Evolutionary conservation across 768 basidiomycete species (phyloP).

Genomic region (Mycena vitilis): DNA sequence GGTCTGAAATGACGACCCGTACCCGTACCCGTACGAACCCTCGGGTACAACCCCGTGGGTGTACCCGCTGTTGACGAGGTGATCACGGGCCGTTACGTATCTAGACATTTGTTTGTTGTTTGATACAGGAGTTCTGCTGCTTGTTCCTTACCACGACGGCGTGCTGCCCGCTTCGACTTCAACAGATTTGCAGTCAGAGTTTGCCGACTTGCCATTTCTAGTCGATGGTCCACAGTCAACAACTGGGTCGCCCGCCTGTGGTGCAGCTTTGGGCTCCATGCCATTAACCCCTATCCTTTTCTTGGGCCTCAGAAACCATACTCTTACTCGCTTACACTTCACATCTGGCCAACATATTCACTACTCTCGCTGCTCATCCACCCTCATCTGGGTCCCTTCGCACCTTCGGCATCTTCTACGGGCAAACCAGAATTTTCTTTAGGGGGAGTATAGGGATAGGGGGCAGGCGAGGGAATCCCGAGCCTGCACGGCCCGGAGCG

Average conservation of each 20-base stretch:
- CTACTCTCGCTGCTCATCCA: conserved; percentile 8
- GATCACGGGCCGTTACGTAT: not conserved
- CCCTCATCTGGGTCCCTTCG: not conserved
- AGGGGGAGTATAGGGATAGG: conserved; percentile 5
- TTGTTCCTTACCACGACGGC: conserved; percentile 1
- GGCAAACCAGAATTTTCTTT: not conserved
- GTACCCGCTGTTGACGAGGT: conserved; percentile 2
- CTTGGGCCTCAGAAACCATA: conserved; percentile 4
- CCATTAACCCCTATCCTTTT: not conserved
- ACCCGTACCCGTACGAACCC: too few species aligned
- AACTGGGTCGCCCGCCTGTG: not conserved
- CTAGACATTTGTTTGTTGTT: not conserved
- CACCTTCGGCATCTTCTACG: not conserved
- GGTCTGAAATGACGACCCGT: too few species aligned
- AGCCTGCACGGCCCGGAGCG: not conserved
- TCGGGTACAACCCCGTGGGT: too few species aligned
- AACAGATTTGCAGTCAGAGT: conserved; percentile 1
- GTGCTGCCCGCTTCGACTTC: not conserved
- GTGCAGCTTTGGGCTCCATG: conserved; percentile 13
- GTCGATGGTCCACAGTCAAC: conserved; percentile 5
- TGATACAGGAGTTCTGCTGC: conserved; percentile 2
- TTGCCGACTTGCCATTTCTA: conserved; percentile 13
- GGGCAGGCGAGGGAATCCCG: conserved; percentile 6
- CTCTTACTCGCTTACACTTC: conserved; percentile 13
- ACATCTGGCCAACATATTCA: conserved; percentile 2